Evolutionary conservation across 345 rosid species (phyloP), one percentile per base, ranked within the genome.

Genomic region (Citrus inodora): DNA sequence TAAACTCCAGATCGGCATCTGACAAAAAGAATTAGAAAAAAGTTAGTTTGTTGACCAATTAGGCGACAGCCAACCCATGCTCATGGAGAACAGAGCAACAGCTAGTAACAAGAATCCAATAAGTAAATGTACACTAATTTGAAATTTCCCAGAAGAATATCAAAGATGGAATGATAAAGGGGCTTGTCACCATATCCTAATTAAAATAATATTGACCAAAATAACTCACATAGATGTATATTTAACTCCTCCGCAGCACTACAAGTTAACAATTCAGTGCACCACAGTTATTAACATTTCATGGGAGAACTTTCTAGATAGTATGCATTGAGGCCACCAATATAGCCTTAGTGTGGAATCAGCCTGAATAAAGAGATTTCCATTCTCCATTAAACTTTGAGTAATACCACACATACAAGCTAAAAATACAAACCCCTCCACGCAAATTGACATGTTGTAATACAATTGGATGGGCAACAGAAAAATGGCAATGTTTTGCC

Each of bases 1-100:
- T 82, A 66, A 73, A 71, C 78, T 76, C 81, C 74, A 92, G 86
- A 79, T 88, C 91, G 21, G 80, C 63, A 87, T 91, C 97, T 94
- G 94, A 76, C 51, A 78, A 46, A 82, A 83, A 73, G 33, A 51
- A 33, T 66, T n/a, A 40, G 37, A 55, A 79, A 77, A 78, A 48
- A 74, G 68, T 81, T 71, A 80, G 69, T 8, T 71, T 37, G 25
- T 7, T 22, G 68, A 58, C 11, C 70, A 75, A 79, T 25, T 65
- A 76, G 38, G 63, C 27, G 7, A 65, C 46, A 73, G 56, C 9
- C 42, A 3, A 7, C 38, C 33, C 19, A 2, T 65, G 71, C 2
- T 37, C 32, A 53, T 14, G 53, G 32, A 27, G 58, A 58, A 73
- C 77, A 61, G 32, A 73, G 13, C 59, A 68, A 27, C 30, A 65